Evolutionary conservation across 495 filamentous ascomycete species (phyloP), one percentile per base, ranked within the genome.

Genomic region (Lichina pygmaea): DNA sequence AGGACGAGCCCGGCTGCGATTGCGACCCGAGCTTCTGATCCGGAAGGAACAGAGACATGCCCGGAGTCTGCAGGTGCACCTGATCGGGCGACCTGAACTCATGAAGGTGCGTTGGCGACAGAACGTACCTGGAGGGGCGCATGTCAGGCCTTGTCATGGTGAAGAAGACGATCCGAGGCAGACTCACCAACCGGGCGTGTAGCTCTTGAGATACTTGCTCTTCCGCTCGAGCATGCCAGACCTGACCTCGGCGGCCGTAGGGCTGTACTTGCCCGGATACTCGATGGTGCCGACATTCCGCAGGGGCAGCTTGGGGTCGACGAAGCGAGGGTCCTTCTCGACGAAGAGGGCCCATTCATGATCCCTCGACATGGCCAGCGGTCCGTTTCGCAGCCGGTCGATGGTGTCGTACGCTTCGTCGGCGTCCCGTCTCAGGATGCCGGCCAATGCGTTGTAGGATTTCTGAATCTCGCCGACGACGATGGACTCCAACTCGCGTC

Each of bases 201-300:
- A 97, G 55, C 84, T 93, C 69, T 95, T 97, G 39, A 97, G 64
- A 58, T 95, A 97, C 56, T 95, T 97, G 68, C 81, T 91, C 71
- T 94, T 97, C 42, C 89, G 77, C 64, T 97, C 89, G 45, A 97
- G 65, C 62, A 92, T 76, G 1, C 89, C 89, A 6, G 81, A 79
- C 43, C 82, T 68, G 34, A 97, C 76, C 54, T 93, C 89, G 45
- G 77, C 72, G 33, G 81, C 83, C 37, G 84, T 77, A 44, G 79
- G 78, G 57, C 93, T 81, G 54, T 92, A 72, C 52, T 78, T 78
- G 12, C 89, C 89, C n/a, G 86, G 86, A 58, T 95, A 97, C 34
- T 79, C 72, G 52, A 97, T 92, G 52, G 79, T 77, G 52, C 93
- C 72, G 13, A 83, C 58, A 37, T 75, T 71, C 42, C 89, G 71